Conservation (phyloP, 192 early-diverging fungal species). For the Chytriomyces sp. region DNA sequence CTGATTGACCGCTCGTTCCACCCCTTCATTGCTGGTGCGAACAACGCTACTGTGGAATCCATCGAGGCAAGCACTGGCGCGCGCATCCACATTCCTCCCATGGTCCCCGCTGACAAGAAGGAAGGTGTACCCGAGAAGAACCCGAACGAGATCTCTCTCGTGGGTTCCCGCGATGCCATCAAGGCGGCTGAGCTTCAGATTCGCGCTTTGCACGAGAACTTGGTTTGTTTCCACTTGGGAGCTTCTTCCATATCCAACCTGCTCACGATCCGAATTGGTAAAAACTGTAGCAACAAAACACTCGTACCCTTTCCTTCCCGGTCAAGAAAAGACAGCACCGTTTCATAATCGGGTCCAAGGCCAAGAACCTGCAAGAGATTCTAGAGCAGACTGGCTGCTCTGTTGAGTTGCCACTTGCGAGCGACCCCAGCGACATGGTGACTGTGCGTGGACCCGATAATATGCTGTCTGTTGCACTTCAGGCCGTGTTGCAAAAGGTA, state of each 20-base stretch:
- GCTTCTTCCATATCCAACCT: too few species aligned
- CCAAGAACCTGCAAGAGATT: constrained; percentile 78
- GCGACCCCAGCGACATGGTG: constrained; percentile 73
- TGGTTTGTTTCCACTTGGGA: constrained; percentile 46
- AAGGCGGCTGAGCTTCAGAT: constrained; percentile 65
- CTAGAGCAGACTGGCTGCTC: constrained; percentile 84
- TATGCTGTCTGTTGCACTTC: constrained; percentile 70
- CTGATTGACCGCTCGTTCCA: constrained; percentile 73
- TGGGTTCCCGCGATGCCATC: constrained; percentile 77
- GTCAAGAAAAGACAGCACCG: constrained; percentile 92
- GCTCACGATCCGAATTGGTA: too few species aligned
- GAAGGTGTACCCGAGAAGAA: constrained; percentile 34
- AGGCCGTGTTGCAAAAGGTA: constrained; percentile 77
- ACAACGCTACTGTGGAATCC: constrained; percentile 60
- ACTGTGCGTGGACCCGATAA: constrained; percentile 77
- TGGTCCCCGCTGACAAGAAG: constrained; percentile 38
- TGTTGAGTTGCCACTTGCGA: constrained; percentile 74
- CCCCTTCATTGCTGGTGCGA: constrained; percentile 82
- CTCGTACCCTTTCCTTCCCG: constrained; percentile 65
- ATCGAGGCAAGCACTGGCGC: constrained; percentile 66
- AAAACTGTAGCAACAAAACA: constrained; percentile 53
- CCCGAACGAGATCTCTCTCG: constrained; percentile 69
- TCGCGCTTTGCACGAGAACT: constrained; percentile 57
- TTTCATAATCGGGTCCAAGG: constrained; percentile 84
- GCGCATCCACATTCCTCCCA: constrained; percentile 78